Evolutionary conservation across 352 stramenopile species (phyloP).

Genomic region (Globisporangium cederbergense): DNA sequence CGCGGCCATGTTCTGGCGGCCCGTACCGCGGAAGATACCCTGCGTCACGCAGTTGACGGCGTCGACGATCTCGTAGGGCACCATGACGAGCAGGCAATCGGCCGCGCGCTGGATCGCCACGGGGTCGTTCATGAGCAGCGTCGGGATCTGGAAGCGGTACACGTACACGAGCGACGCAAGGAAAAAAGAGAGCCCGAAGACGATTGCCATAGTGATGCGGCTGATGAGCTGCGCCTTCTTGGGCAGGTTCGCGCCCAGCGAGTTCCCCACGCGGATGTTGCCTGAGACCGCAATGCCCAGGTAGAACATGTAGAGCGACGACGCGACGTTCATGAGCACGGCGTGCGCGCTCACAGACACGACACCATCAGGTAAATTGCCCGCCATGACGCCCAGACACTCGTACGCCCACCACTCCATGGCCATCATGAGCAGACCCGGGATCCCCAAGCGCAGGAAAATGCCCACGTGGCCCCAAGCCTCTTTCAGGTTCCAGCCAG

Average conservation of each 20-base stretch:
- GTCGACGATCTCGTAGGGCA: conserved; percentile 66
- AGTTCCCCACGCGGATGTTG: conserved; percentile 77
- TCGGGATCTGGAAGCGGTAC: conserved; percentile 39
- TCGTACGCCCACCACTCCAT: conserved; percentile 84
- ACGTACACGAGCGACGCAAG: conserved; percentile 35
- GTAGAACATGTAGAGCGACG: conserved; percentile 75
- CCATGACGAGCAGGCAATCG: conserved; percentile 49
- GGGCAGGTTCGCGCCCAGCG: conserved; percentile 57
- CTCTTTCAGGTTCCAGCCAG: conserved; percentile 54
- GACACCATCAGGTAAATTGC: conserved; percentile 52
- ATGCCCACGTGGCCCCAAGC: conserved; percentile 41
- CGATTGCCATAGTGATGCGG: conserved; percentile 32
- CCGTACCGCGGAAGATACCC: conserved; percentile 68
- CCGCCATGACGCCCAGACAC: conserved; percentile 65
- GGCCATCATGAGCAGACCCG: conserved; percentile 55
- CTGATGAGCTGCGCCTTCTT: conserved; percentile 48
- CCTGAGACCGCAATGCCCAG: conserved; percentile 53
- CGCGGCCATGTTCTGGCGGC: conserved; percentile 61
- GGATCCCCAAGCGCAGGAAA: conserved; percentile 63
- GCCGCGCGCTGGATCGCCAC: conserved; percentile 38
- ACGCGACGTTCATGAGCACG: conserved; percentile 68
- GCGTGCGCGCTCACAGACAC: conserved; percentile 67
- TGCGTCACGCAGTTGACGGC: conserved; percentile 64
- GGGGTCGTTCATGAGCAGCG: conserved; percentile 36
- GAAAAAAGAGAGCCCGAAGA: conserved; percentile 25